A percentile compares a stretch with the other conserved stretches of the same genome.
Conservation (phyloP, 2,329 filamentous ascomycete genomes). For the Pseudophaeomoniella oleicola region DNA sequence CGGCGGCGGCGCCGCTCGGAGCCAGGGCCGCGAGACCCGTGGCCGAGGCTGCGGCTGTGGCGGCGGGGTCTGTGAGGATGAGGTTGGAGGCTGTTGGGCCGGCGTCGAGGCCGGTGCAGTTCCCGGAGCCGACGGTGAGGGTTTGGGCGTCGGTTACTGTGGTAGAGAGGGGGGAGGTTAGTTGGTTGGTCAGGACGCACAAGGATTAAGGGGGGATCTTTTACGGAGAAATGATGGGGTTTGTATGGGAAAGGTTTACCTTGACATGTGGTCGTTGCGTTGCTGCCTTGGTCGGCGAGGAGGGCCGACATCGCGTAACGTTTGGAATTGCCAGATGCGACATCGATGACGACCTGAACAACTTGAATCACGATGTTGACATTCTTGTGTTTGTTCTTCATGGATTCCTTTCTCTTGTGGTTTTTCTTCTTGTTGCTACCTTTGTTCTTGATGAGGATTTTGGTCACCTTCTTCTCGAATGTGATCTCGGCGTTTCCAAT, state of each 20-base stretch:
- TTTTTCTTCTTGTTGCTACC: conserved; percentile 1
- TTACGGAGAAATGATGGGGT: too few species aligned
- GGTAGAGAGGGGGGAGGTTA: background rate
- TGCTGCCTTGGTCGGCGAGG: background rate
- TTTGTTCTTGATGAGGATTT: conserved; percentile 1
- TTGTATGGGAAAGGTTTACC: too few species aligned
- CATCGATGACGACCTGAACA: conserved; percentile 3
- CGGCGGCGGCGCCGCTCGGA: conserved; percentile 1
- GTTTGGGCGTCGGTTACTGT: conserved; percentile 1
- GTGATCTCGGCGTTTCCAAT: background rate
- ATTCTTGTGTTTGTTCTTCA: background rate
- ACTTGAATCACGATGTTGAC: conserved; percentile 1
- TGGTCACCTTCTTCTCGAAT: background rate
- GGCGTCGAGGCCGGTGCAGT: background rate
- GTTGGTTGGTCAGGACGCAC: background rate
- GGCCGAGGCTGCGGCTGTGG: conserved; percentile 4
- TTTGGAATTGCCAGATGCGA: background rate
- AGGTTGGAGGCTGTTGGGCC: conserved; percentile 1
- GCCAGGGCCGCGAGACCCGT: background rate
- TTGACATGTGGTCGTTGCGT: background rate
- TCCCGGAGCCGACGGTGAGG: background rate
- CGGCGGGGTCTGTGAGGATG: conserved; percentile 2
- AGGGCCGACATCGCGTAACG: background rate
- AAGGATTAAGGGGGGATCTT: too few species aligned
- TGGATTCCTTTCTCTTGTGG: conserved; percentile 29